Percentiles rank a stretch among this genome's conserved stretches.
Conservation (phyloP, 352 stramenopile genomes). For the Pythium sp. region DNA sequence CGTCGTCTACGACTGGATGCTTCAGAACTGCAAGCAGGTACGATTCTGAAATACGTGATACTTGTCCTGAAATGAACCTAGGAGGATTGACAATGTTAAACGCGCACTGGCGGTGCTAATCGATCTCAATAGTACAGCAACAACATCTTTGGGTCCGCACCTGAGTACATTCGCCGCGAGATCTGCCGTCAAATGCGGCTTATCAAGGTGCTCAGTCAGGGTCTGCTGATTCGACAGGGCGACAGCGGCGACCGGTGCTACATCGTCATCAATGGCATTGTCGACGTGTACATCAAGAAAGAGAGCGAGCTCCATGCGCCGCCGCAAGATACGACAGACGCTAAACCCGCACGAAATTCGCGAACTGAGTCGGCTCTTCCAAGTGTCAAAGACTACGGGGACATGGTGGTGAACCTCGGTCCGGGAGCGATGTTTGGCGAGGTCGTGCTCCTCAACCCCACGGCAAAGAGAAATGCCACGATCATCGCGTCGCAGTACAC, state of each 20-base stretch:
- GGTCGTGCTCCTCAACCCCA: constrained; percentile 68
- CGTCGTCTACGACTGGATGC: constrained; percentile 76
- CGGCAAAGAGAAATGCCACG: constrained; percentile 60
- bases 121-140: constrained; percentile 50
- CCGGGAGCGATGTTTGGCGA: constrained; percentile 77
- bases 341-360: constrained; percentile 7
- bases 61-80: not conserved
- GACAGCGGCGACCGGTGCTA: constrained; percentile 75
- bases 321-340: not conserved
- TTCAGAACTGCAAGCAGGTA: constrained; percentile 74
- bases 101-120: not conserved
- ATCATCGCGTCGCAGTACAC: constrained; percentile 69
- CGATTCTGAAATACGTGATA: not conserved
- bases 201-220: constrained; percentile 48
- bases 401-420: constrained; percentile 59
- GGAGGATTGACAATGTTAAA: not conserved
- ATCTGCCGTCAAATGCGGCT: constrained; percentile 78
- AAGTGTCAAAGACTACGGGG: constrained; percentile 39
- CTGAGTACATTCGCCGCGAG: constrained; percentile 74
- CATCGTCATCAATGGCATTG: constrained; percentile 73
- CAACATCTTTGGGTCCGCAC: constrained; percentile 74
- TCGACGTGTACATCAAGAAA: constrained; percentile 70
- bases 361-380: not conserved
- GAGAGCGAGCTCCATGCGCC: constrained; percentile 29
- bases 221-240: constrained; percentile 64